Conservation (phyloP, 306 rosid genomes). For the Trichosanthes truncata region DNA sequence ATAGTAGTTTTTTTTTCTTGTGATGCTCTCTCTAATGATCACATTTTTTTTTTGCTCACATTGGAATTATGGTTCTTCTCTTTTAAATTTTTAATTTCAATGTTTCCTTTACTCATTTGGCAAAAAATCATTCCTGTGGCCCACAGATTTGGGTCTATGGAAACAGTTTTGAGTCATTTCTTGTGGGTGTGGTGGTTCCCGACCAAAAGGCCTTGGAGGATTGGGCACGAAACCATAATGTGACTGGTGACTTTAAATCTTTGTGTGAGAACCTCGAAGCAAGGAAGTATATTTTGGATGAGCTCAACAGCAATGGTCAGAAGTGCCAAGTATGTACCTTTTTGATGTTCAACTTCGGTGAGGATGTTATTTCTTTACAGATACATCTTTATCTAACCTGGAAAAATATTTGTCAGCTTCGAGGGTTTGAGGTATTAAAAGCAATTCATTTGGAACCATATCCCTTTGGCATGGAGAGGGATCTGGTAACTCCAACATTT, state of each 20-base stretch:
- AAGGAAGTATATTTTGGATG: slow-evolving; percentile 67
- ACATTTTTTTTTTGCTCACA: background rate
- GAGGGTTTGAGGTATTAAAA: slow-evolving; percentile 81
- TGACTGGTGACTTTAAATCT: slow-evolving; percentile 52
- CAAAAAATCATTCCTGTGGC: slow-evolving; percentile 1
- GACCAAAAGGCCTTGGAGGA: slow-evolving; percentile 61
- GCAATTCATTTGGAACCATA: slow-evolving; percentile 74
- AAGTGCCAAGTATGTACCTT: slow-evolving; percentile 48
- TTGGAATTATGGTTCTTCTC: background rate
- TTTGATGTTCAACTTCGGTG: background rate
- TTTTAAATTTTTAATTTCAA: background rate
- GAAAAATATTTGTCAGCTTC: slow-evolving; percentile 42
- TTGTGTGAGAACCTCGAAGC: slow-evolving; percentile 57
- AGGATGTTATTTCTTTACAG: background rate
- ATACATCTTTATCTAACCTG: slow-evolving; percentile 5
- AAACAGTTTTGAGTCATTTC: slow-evolving; percentile 91
- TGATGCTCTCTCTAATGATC: background rate
- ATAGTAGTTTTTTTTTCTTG: background rate
- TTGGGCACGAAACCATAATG: slow-evolving; percentile 55
- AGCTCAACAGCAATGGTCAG: slow-evolving; percentile 62
- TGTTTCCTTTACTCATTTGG: background rate
- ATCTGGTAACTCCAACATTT: slow-evolving; percentile 79
- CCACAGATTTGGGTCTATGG: slow-evolving; percentile 88
- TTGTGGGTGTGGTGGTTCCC: slow-evolving; percentile 86
- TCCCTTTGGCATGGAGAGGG: slow-evolving; percentile 88